phyloP scores from a whole-genome alignment of 495 filamentous ascomycete species.

The Tuber calosporum region DNA sequence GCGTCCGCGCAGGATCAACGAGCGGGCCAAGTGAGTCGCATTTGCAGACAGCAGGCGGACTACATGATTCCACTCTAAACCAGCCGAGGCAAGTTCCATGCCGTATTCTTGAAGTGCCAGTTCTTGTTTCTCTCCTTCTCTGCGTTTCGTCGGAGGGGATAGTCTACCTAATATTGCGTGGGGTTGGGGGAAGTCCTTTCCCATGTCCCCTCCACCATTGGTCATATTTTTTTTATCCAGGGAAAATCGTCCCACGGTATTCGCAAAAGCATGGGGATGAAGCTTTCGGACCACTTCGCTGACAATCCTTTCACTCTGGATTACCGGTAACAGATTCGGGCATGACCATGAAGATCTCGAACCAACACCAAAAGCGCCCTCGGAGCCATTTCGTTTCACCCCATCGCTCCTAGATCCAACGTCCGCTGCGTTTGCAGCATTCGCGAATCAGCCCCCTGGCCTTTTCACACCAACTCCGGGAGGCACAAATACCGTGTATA shows the following conservation, averaged over 20 bases:
- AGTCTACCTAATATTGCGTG: slow-evolving; percentile 12
- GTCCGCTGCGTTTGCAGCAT: slow-evolving; percentile 67
- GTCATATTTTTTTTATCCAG: background rate
- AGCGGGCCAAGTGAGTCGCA: slow-evolving; percentile 29
- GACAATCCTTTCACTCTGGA: slow-evolving; percentile 13
- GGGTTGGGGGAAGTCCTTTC: slow-evolving; percentile 5
- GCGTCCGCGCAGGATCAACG: slow-evolving; percentile 33
- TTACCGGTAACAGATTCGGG: slow-evolving; percentile 36
- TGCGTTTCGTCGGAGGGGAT: slow-evolving; percentile 20
- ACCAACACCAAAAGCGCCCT: slow-evolving; percentile 65
- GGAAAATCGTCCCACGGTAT: slow-evolving; percentile 20
- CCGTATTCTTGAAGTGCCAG: slow-evolving; percentile 3
- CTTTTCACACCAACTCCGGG: slow-evolving; percentile 87
- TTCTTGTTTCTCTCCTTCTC: slow-evolving; percentile 26
- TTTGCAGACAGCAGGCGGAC: slow-evolving; percentile 22
- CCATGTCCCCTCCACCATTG: slow-evolving; percentile 10
- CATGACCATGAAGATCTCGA: slow-evolving; percentile 68
- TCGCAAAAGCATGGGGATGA: slow-evolving; percentile 9
- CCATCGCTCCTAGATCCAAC: slow-evolving; percentile 79
- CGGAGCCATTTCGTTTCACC: slow-evolving; percentile 76
- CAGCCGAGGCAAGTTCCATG: slow-evolving; percentile 39
- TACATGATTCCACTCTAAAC: slow-evolving; percentile 28
- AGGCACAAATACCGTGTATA: slow-evolving; percentile 72
- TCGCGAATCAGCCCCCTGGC: slow-evolving; percentile 69
- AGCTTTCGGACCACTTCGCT: slow-evolving; percentile 17